phyloP scores from a whole-genome alignment of 768 basidiomycete genomes.

The Daedaleopsis sinensis region DNA sequence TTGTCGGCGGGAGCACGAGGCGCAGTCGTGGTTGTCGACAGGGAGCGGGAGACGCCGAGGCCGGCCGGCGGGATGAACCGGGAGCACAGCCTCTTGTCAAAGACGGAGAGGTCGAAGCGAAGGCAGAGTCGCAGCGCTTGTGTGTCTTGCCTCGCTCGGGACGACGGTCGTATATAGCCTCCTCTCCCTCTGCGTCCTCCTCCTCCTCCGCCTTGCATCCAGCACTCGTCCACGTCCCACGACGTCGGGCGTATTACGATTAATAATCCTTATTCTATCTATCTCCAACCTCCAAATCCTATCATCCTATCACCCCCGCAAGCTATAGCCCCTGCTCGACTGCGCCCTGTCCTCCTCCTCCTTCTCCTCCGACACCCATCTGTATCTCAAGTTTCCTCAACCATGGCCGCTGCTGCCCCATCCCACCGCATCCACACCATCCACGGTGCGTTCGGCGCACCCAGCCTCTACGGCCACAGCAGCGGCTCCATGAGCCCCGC shows the following conservation, averaged over 20 bases:
- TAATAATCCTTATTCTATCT: conserved; percentile 4
- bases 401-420: conserved; percentile 18
- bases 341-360: no score
- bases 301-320: not conserved
- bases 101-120: not conserved
- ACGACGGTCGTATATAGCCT: not conserved
- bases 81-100: not conserved
- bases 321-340: no score
- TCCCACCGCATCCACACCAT: conserved; percentile 27
- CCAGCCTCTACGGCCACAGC: conserved; percentile 11
- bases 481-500: conserved; percentile 15
- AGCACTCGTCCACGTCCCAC: not conserved
- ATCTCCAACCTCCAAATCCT: not conserved
- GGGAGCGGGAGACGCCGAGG: not conserved
- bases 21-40: not conserved
- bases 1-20: not conserved
- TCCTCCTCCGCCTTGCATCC: conserved; percentile 1
- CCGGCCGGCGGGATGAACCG: conserved; percentile 6
- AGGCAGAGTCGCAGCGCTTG: not conserved
- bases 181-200: not conserved
- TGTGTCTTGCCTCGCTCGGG: not conserved
- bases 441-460: conserved; percentile 22
- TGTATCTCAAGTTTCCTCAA: not conserved
- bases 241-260: not conserved
- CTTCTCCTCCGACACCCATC: not conserved